These are phyloP conservation scores for Phialophora chinensis DNA, from an alignment of 2,329 filamentous ascomycete species.

Conservation along the genomic window DNA sequence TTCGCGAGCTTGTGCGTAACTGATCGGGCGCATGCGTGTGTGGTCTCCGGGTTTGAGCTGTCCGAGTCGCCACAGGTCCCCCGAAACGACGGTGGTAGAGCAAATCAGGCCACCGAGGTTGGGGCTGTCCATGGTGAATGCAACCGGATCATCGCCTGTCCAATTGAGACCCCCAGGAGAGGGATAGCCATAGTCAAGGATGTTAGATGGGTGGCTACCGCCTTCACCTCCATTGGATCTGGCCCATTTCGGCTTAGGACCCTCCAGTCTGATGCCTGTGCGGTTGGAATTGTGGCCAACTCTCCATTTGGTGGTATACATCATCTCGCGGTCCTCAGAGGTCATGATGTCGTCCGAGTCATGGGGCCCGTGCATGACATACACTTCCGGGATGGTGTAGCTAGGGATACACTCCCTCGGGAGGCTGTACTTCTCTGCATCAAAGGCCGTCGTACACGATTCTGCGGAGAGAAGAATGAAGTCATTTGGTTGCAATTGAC, in stretches of 20 bases:
- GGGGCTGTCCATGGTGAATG: slow-evolving; percentile 64
- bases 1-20: not conserved
- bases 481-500: slow-evolving; percentile 60
- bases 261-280: slow-evolving; percentile 65
- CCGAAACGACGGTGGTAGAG: slow-evolving; percentile 60
- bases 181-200: slow-evolving; percentile 65
- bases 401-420: not conserved
- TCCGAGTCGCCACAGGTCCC: slow-evolving; percentile 66
- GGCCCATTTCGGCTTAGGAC: slow-evolving; percentile 64
- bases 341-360: slow-evolving; percentile 56
- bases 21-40: slow-evolving; percentile 39
- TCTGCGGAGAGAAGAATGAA: slow-evolving; percentile 45
- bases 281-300: slow-evolving; percentile 66
- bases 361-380: slow-evolving; percentile 2
- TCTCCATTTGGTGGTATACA: slow-evolving; percentile 63
- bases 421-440: not conserved
- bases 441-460: not conserved
- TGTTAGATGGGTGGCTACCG: slow-evolving; percentile 65
- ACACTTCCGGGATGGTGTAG: not conserved
- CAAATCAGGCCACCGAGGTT: slow-evolving; percentile 66
- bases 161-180: slow-evolving; percentile 62
- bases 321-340: slow-evolving; percentile 59
- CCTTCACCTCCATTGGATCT: slow-evolving; percentile 59
- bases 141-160: slow-evolving; percentile 64
- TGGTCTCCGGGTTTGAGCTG: slow-evolving; percentile 65